Evolutionary conservation across 2,329 filamentous ascomycete genomes (phyloP), one percentile per base, ranked within the genome.

Genomic region (Akanthomyces dipterigenus): DNA sequence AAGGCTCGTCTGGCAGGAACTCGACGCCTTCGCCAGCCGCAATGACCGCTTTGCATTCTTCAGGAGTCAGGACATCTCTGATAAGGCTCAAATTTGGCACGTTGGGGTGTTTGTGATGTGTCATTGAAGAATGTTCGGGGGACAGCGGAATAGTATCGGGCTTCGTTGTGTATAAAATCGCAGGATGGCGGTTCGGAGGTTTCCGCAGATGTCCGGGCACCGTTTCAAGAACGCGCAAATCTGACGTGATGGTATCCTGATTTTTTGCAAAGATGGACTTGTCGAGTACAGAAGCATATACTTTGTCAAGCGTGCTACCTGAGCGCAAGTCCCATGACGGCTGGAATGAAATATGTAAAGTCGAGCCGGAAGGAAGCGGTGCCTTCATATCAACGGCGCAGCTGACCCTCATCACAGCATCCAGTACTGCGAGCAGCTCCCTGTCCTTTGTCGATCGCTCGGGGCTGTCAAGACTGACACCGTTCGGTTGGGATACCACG

Each of bases 1-100:
- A 75, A 0, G 87, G 87, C 0, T 85, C 84, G 67, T 90, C 88
- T 0, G 88, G 87, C 0, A 87, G 77, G 64, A 89, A 90, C 7
- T 82, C 81, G 50, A 88, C 80, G 0, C 78, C 78, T 69, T 90
- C 88, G 5, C 83, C 87, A 0, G 87, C 84, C 0, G 85, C 82
- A 22, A 90, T 84, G 60, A 90, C 88, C 14, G 83, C 77, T 53
- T 78, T 81, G 72, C 88, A 90, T 69, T 90, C 88, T 1, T 77
- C 75, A 0, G 80, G 73, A 0, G 84, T 82, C 1, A 90, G 77
- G 0, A 89, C 82, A 43, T 87, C 79, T 50, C 78, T 81, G 14
- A 86, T 78, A 0, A 90, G 73, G 5, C 81, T 79, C 0, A 90
- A 77, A 5, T 83, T 81, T 0, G 86, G 86, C 0, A 90, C 86